These are phyloP conservation scores for Diaporthe amygdali DNA, from an alignment of 2,329 filamentous ascomycete genomes.

Conservation along the genomic window DNA sequence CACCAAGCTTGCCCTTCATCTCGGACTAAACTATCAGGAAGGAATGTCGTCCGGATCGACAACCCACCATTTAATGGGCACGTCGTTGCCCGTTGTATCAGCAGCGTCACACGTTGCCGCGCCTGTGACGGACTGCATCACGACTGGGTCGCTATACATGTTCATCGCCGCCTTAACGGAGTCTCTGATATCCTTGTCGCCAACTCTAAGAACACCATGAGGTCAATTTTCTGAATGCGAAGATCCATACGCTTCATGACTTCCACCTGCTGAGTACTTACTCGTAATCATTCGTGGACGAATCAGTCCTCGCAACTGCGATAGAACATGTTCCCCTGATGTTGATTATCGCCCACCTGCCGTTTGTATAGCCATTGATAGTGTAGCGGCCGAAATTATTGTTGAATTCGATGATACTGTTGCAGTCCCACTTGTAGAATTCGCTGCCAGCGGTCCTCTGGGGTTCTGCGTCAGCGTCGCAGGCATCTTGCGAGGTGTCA, in stretches of 20 bases:
- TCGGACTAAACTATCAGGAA: not conserved
- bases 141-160: accelerated
- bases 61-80: not conserved
- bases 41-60: not conserved
- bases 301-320: not conserved
- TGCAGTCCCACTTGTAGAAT: not conserved
- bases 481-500: not conserved
- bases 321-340: not conserved
- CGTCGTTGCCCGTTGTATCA: not conserved
- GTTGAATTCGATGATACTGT: not conserved
- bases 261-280: not conserved
- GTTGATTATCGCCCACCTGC: not conserved
- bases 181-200: not conserved
- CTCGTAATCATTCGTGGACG: not conserved
- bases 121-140: not conserved
- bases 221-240: not conserved
- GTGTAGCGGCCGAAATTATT: not conserved
- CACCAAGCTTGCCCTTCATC: not conserved
- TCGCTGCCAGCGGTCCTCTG: not conserved
- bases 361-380: not conserved
- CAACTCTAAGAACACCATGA: not conserved
- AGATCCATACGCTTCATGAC: not conserved
- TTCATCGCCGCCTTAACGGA: not conserved
- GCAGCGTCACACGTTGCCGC: not conserved
- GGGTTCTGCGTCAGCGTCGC: not conserved